Percentiles rank a stretch among this genome's conserved stretches.
Conservation (phyloP, 2,329 filamentous ascomycete species). For the Colletotrichum melonis region DNA sequence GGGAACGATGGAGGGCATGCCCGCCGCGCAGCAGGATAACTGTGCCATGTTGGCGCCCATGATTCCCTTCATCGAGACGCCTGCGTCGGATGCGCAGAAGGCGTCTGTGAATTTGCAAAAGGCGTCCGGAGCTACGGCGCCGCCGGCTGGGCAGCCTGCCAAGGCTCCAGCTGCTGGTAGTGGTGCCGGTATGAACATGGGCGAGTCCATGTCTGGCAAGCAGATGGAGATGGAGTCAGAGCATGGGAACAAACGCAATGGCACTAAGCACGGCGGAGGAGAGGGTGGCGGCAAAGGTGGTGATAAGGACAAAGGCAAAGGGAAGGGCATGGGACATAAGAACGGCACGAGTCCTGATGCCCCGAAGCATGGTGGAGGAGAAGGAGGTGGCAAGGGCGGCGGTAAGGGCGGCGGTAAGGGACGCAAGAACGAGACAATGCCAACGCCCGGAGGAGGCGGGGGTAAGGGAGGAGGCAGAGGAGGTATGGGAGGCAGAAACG, state of each 20-base stretch:
- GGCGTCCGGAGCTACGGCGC: background rate
- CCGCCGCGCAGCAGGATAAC: slow-evolving; percentile 35
- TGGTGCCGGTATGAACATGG: background rate
- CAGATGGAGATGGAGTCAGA: background rate
- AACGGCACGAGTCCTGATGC: background rate
- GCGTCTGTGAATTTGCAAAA: slow-evolving; percentile 35
- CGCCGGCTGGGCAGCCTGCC: background rate
- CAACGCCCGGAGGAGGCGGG: background rate
- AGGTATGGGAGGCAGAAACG: background rate
- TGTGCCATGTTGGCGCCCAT: slow-evolving; percentile 40
- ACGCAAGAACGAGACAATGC: background rate
- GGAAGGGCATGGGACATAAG: background rate
- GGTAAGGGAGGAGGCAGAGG: background rate
- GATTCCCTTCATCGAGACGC: slow-evolving; percentile 39
- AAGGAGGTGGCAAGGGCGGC: background rate
- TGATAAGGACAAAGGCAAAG: background rate
- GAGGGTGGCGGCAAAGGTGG: background rate
- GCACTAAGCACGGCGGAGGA: slow-evolving; percentile 7
- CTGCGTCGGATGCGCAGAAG: slow-evolving; percentile 23
- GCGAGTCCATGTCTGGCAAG: background rate
- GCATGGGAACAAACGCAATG: slow-evolving; percentile 2
- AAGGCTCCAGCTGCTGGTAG: background rate
- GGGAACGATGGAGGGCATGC: slow-evolving; percentile 54
- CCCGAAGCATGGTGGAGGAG: background rate
- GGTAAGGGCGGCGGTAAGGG: background rate